Evolutionary conservation across 768 basidiomycete genomes (phyloP), one percentile per base, ranked within the genome.

Genomic region (Termitomyces bulborhizus): DNA sequence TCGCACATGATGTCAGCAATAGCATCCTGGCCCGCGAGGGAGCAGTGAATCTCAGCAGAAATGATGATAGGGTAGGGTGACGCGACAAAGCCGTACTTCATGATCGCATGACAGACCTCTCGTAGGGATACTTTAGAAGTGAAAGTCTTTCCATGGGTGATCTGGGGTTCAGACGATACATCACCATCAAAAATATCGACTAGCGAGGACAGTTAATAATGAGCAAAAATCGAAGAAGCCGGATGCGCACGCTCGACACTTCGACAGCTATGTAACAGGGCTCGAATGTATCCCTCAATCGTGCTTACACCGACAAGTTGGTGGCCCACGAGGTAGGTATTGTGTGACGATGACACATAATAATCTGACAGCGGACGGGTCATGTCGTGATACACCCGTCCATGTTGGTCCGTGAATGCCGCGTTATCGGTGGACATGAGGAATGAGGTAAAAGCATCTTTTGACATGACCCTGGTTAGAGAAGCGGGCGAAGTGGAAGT

Each of bases 31-130:
- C 82, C 78, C 39, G 82, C 78, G 5, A 75, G 73, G 2, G 80
- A 77, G 69, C 93, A 97, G 65, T 98, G 96, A 5, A 97, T 82
- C 73, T 99, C 97, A n/a, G 94, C 92, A 4, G 93, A 96, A 52
- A 99, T 90, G 71, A 99, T 91, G 67, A 99, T 81, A 0, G 97
- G 97, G 68, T 94, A 98, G 0, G 93, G 90, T 2, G 93, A 96
- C 0, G 90, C 84, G 45, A 93, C 85, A 65, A 99, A 98, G 1
- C 90, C 96, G 64, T 98, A 98, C 65, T 93, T 92, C 48, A 79
- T 78, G 66, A 98, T 92, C 0, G 93, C 90, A 46, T 83, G 75
- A 66, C 93, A 93, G 46, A 94, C 84, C 57, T 90, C 88, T 16
- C 92, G 84, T 1, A 91, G 76, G 0, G 91, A 73, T 3, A 98